phyloP scores from a whole-genome alignment of 1,284 basidiomycete genomes.

The Singerocomus inundabilis region DNA sequence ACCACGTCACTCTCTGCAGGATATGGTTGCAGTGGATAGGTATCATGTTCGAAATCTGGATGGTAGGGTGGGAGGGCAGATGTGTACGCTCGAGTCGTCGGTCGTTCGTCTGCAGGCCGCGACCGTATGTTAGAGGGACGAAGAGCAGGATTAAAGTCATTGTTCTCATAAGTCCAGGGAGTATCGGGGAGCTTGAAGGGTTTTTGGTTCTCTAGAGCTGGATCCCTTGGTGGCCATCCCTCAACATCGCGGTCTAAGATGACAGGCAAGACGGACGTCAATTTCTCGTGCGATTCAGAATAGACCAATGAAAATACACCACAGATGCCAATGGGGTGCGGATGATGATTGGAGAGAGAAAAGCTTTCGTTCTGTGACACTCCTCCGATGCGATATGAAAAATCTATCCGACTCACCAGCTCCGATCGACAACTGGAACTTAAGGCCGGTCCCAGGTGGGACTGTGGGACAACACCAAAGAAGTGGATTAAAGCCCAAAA shows the following conservation, averaged over 20 bases:
- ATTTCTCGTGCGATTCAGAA: neutral
- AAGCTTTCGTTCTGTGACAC: conserved; percentile 9
- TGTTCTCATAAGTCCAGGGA: conserved; percentile 86
- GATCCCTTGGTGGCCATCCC: conserved; percentile 62
- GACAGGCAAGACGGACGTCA: conserved; percentile 4
- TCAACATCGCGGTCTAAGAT: conserved; percentile 16
- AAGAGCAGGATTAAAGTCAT: conserved; percentile 69
- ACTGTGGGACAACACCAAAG: conserved; percentile 83
- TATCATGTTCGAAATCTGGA: conserved; percentile 52
- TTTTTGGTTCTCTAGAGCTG: conserved; percentile 37
- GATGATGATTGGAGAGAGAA: conserved; percentile 1
- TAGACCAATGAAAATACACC: neutral
- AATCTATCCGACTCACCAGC: conserved; percentile 75
- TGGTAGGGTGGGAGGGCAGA: conserved; percentile 70
- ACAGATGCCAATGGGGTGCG: conserved; percentile 6
- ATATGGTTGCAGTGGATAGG: conserved; percentile 32
- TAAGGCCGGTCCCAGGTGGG: conserved; percentile 71
- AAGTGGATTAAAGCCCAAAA: conserved; percentile 73
- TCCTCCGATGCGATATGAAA: conserved; percentile 11
- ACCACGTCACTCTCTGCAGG: conserved; percentile 40
- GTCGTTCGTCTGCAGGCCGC: conserved; percentile 15
- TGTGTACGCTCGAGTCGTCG: conserved; percentile 32
- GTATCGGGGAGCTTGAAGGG: conserved; percentile 52
- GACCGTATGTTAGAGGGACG: conserved; percentile 55
- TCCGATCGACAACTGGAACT: conserved; percentile 67